Conservation (phyloP, 169 alveolate species). For the Eimeria falciformis region DNA sequence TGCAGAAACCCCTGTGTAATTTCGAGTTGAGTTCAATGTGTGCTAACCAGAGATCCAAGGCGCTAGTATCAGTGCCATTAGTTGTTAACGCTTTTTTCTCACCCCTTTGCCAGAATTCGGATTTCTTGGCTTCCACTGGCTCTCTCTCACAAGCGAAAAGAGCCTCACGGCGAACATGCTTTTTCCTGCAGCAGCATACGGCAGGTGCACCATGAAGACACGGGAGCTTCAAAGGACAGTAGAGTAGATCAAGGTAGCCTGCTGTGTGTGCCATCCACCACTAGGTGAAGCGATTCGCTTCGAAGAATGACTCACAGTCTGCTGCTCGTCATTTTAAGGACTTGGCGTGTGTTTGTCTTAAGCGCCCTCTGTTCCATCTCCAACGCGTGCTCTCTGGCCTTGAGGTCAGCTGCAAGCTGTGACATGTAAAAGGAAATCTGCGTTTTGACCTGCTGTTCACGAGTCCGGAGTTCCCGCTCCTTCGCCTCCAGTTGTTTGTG, state of each 20-base stretch:
- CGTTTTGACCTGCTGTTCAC: slow-evolving; percentile 17
- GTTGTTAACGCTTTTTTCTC: neutral
- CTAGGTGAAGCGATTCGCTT: too few relatives aligned
- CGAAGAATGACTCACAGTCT: slow-evolving; percentile 34
- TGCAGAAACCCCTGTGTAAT: too few relatives aligned
- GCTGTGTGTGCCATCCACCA: too few relatives aligned
- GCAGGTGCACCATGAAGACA: neutral
- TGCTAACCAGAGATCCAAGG: neutral
- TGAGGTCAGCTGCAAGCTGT: neutral
- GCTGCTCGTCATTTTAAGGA: slow-evolving; percentile 7
- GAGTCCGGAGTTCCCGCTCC: slow-evolving; percentile 12
- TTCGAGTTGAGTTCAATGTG: too few relatives aligned
- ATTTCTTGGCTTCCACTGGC: slow-evolving; percentile 71
- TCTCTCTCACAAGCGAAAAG: slow-evolving; percentile 67
- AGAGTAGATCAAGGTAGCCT: too few relatives aligned
- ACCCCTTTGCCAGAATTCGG: slow-evolving; percentile 67
- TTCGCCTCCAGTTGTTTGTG: slow-evolving; percentile 40
- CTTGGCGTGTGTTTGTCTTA: slow-evolving; percentile 20
- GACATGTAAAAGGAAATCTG: neutral
- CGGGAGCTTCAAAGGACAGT: too few relatives aligned
- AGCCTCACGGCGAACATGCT: slow-evolving; percentile 57
- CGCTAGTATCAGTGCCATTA: neutral
- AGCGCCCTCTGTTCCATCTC: slow-evolving; percentile 55
- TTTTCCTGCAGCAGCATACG: slow-evolving; percentile 33
- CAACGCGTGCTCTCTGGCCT: neutral